Base-by-base conservation (phyloP, 176 grass and related monocot species). In the Zoysia japonica region DNA sequence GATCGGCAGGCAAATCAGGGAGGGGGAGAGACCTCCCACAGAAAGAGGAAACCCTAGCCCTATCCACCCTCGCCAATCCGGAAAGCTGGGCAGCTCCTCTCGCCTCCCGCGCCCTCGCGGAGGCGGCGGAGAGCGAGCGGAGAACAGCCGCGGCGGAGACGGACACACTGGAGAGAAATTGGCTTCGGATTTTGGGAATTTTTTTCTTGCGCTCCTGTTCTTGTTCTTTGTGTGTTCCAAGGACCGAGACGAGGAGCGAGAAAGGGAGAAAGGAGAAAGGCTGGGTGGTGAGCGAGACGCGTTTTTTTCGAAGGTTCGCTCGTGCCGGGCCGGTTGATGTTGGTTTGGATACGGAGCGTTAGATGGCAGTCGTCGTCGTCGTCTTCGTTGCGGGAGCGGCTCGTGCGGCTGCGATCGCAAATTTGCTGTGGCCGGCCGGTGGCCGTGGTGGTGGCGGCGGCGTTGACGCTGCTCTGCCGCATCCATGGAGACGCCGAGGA, bases 201-300 rank as follows among this genome's bases (percentile, higher is more conserved):
- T 69, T 5, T 15, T 39, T 11, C 9, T 7, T 56, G 9, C 6
- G 50, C 50, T 45, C 50, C 16, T 42, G 71, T 12, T 54, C 45
- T 60, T 72, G 77, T 84, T 91, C 89, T 88, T 78, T 74, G 68
- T 85, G 73, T 85, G 69, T 86, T 85, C 87, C 75, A 71, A 80
- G 71, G 86, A 66, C 85, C 52, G 84, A 83, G 69, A 74, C 64
- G 50, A 39, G 85, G 70, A 16, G 46, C 41, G 13, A n/a, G 63
- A 59, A 40, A 70, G 2, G 47, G 49, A 16, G 70, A 74, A 41
- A 38, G 20, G 10, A 43, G 61, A 41, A 35, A 41, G 64, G 54
- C 70, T 14, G 47, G 71, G 81, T 42, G 68, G 68, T 61, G 39
- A 61, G 62, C 3, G 7, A 59, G 79, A 70, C 54, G 47, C 55